phyloP scores from a whole-genome alignment of 176 grass and related monocot genomes.

The Carex cristatella region DNA sequence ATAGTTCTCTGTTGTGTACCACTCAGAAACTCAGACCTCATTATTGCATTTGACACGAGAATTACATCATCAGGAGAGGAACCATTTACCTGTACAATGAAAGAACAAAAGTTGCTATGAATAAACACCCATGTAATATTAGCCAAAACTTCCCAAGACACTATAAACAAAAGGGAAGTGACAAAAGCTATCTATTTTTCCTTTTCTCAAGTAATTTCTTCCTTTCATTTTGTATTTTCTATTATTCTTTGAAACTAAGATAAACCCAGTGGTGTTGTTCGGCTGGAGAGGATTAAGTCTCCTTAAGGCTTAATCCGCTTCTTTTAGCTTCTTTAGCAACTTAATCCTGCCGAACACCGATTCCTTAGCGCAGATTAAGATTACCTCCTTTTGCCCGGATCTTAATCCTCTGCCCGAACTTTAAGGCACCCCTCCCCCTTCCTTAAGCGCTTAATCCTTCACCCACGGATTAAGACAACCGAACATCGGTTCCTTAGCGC shows the following conservation, averaged over 20 bases:
- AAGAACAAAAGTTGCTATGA: background rate
- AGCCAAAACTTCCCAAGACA: background rate
- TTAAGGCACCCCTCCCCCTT: too few species aligned
- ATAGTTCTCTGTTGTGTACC: conserved; percentile 63
- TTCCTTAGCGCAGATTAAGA: too few species aligned
- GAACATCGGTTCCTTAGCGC: too few species aligned
- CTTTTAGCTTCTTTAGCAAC: too few species aligned
- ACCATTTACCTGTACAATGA: conserved; percentile 61
- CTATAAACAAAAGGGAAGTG: background rate
- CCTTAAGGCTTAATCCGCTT: too few species aligned
- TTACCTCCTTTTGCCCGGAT: too few species aligned
- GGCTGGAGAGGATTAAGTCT: too few species aligned
- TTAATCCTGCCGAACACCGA: too few species aligned
- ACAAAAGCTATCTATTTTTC: background rate
- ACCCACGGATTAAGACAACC: too few species aligned
- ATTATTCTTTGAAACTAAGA: background rate
- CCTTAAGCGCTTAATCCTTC: too few species aligned
- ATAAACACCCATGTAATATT: background rate
- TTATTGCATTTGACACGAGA: conserved; percentile 73
- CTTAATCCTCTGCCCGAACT: too few species aligned
- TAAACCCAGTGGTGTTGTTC: background rate
- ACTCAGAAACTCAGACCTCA: conserved; percentile 61
- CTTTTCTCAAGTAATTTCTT: background rate
- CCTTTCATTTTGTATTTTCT: background rate
- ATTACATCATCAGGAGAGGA: conserved; percentile 54